Conservation (phyloP, 768 basidiomycete species). For the Boletus rufocinnamomeus region DNA sequence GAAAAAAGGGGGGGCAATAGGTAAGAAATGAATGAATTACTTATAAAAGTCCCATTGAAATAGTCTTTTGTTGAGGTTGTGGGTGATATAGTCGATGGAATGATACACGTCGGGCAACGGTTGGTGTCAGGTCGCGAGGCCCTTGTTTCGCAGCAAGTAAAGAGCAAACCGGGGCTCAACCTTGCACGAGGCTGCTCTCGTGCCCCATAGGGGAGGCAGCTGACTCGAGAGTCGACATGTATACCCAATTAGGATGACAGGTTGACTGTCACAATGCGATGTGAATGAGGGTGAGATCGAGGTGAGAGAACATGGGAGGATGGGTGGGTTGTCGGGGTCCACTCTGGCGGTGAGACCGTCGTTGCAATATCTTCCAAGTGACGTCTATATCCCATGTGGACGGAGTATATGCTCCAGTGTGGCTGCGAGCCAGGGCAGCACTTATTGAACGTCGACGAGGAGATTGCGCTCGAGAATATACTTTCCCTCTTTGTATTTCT, state of each 20-base stretch:
- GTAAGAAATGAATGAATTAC: slow-evolving; percentile 4
- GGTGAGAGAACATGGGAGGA: slow-evolving; percentile 14
- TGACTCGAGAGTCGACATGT: slow-evolving; percentile 6
- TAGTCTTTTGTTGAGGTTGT: slow-evolving; percentile 19
- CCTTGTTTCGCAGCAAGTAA: slow-evolving; percentile 14
- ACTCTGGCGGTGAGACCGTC: slow-evolving; percentile 20
- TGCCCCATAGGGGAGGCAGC: slow-evolving; percentile 13
- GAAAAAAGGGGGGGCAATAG: background rate
- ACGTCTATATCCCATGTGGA: slow-evolving; percentile 14
- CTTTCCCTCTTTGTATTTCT: slow-evolving; percentile 99
- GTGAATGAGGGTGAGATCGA: slow-evolving; percentile 22
- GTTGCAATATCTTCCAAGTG: slow-evolving; percentile 11
- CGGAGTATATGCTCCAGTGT: slow-evolving; percentile 7
- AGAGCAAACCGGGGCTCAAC: background rate
- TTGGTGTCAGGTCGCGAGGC: slow-evolving; percentile 10
- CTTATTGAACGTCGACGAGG: slow-evolving; percentile 81
- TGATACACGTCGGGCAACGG: slow-evolving; percentile 23
- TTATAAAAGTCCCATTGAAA: slow-evolving; percentile 20
- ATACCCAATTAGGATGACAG: slow-evolving; percentile 31
- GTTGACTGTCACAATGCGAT: slow-evolving; percentile 21
- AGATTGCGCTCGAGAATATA: slow-evolving; percentile 95
- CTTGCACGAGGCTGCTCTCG: slow-evolving; percentile 1
- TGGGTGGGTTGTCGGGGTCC: slow-evolving; percentile 16
- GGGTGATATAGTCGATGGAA: slow-evolving; percentile 19
- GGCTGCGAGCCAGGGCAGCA: slow-evolving; percentile 10